Conservation (phyloP, 495 filamentous ascomycete species). For the Saxophila tyrrhenica region DNA sequence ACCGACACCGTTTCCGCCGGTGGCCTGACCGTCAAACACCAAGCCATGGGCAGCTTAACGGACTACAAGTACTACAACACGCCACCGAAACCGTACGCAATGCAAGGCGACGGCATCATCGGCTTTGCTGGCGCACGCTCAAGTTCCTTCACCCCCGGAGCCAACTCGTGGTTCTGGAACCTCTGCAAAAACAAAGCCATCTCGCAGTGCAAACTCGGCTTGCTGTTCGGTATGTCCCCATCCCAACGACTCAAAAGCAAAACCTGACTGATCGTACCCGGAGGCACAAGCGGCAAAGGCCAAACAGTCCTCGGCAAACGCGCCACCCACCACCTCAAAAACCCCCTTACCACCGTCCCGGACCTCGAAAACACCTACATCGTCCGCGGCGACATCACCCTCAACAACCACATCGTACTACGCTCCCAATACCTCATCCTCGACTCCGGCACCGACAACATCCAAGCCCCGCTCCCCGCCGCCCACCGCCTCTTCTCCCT, state of each 20-base stretch:
- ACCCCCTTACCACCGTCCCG: not conserved
- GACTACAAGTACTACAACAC: not conserved
- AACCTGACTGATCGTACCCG: not conserved
- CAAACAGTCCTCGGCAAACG: not conserved
- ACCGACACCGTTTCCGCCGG: not conserved
- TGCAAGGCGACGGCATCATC: not conserved
- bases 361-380: not conserved
- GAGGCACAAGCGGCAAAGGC: not conserved
- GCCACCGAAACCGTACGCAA: not conserved
- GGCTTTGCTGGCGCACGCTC: not conserved
- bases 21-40: not conserved
- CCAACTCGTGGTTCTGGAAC: not conserved
- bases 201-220: not conserved
- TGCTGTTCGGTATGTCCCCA: not conserved
- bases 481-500: not conserved
- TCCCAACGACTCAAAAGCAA: not conserved
- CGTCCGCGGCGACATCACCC: not conserved
- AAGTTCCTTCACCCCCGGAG: not conserved
- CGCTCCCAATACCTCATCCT: not conserved
- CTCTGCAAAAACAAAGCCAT: not conserved
- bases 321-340: not conserved
- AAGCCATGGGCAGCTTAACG: not conserved
- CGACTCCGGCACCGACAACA: not conserved
- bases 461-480: not conserved
- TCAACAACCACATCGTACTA: not conserved